Conservation (phyloP, 1,284 basidiomycete species). For the Ceratorhiza oryzae-sativae region DNA sequence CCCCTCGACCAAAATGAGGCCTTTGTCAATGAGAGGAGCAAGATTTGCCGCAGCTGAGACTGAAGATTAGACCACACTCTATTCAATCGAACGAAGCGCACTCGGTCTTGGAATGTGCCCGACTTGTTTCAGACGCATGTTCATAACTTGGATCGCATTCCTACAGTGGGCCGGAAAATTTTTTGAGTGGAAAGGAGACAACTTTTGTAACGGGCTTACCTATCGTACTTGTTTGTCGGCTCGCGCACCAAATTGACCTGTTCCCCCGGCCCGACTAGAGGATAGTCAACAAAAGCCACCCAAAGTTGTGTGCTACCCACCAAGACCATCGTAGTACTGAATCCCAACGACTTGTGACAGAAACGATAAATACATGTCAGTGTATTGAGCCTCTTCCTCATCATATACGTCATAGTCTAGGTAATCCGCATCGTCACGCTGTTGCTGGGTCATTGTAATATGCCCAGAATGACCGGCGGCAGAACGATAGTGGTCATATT, state of each 20-base stretch:
- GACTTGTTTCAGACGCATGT: slow-evolving; percentile 75
- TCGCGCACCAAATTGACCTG: slow-evolving; percentile 76
- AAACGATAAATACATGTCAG: slow-evolving; percentile 67
- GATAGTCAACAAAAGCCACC: slow-evolving; percentile 46
- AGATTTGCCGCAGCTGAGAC: slow-evolving; percentile 61
- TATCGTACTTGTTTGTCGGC: slow-evolving; percentile 72
- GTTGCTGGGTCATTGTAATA: slow-evolving; percentile 28
- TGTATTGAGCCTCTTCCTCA: slow-evolving; percentile 56
- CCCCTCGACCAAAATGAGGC: slow-evolving; percentile 73
- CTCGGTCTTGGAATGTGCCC: slow-evolving; percentile 73
- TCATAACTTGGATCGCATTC: slow-evolving; percentile 80
- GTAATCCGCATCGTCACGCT: slow-evolving; percentile 39
- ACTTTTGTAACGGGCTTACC: slow-evolving; percentile 52
- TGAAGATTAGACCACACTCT: not conserved
- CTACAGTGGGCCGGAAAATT: slow-evolving; percentile 54
- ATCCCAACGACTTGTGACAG: slow-evolving; percentile 76
- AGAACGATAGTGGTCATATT: not conserved
- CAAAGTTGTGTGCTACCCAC: not conserved
- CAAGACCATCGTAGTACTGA: slow-evolving; percentile 76
- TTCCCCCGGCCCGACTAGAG: slow-evolving; percentile 78
- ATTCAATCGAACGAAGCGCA: slow-evolving; percentile 4
- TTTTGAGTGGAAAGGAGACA: not conserved
- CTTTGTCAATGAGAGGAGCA: slow-evolving; percentile 72
- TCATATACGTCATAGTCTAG: slow-evolving; percentile 55
- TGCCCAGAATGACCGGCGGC: not conserved